phyloP scores from a whole-genome alignment of 345 rosid species.

The Arabidopsis suecica region DNA sequence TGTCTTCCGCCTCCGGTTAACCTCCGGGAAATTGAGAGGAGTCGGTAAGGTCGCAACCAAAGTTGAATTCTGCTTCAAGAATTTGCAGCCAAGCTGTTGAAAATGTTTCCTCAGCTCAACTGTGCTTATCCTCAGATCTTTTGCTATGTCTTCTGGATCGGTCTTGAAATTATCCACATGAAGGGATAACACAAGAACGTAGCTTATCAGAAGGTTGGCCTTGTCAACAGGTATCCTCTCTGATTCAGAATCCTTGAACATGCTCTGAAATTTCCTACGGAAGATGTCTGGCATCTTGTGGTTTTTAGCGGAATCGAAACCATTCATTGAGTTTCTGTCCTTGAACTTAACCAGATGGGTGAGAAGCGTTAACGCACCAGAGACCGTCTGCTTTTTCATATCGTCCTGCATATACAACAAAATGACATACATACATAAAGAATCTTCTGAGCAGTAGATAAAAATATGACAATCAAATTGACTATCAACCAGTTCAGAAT shows the following conservation, averaged over 20 bases:
- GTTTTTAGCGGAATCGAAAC: slow-evolving; percentile 58
- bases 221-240: slow-evolving; percentile 56
- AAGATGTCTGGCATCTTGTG: slow-evolving; percentile 66
- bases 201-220: slow-evolving; percentile 71
- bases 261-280: slow-evolving; percentile 51
- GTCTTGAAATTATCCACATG: slow-evolving; percentile 73
- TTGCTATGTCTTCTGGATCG: slow-evolving; percentile 67
- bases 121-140: slow-evolving; percentile 65
- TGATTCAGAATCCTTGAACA: slow-evolving; percentile 58
- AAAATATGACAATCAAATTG: background rate
- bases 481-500: slow-evolving; percentile 3
- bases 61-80: slow-evolving; percentile 41
- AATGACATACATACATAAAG: background rate
- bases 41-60: slow-evolving; percentile 56
- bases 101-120: slow-evolving; percentile 57
- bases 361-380: slow-evolving; percentile 59
- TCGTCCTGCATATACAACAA: slow-evolving; percentile 56
- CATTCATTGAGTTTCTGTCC: slow-evolving; percentile 61
- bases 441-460: slow-evolving; percentile 1
- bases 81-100: slow-evolving; percentile 79
- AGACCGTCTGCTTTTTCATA: slow-evolving; percentile 50
- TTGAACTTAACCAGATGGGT: slow-evolving; percentile 85
- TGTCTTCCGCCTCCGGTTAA: slow-evolving; percentile 40
- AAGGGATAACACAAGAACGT: slow-evolving; percentile 74
- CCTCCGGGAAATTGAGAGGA: slow-evolving; percentile 69